Conservation (phyloP, 202 grass and related monocot genomes). For the Carex sylvatica region DNA sequence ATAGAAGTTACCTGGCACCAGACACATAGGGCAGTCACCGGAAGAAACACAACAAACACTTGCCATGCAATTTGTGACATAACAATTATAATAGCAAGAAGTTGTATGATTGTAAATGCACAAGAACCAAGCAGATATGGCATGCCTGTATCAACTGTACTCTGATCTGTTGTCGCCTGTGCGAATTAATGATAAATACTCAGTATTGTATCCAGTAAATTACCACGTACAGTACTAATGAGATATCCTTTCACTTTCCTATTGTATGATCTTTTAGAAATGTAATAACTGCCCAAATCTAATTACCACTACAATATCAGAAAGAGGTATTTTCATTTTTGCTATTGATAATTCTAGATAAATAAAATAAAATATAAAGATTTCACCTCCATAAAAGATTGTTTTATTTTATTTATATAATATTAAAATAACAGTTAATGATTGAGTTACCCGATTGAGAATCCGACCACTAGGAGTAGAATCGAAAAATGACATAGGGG, state of each 20-base stretch:
- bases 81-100: conserved; percentile 68
- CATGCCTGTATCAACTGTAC: conserved; percentile 51
- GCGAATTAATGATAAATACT: not conserved
- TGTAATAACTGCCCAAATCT: not conserved
- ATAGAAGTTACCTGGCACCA: conserved; percentile 76
- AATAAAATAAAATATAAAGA: no score
- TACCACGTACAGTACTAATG: not conserved
- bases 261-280: no score
- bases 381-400: not conserved
- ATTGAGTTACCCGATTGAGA: conserved; percentile 63
- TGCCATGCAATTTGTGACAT: conserved; percentile 90
- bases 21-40: conserved; percentile 55
- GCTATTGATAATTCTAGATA: not conserved
- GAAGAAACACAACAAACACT: conserved; percentile 81
- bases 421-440: not conserved
- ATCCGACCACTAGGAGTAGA: conserved; percentile 85
- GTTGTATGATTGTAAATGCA: conserved; percentile 62
- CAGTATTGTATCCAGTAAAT: not conserved
- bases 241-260: not conserved
- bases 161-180: conserved; percentile 88
- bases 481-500: conserved; percentile 91
- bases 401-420: not conserved
- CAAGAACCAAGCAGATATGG: conserved; percentile 46
- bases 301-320: not conserved
- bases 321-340: not conserved